These are phyloP conservation scores for Geotrichum aggregatum DNA, from an alignment of 1,139 yeast genomes.

Conservation along the genomic window DNA sequence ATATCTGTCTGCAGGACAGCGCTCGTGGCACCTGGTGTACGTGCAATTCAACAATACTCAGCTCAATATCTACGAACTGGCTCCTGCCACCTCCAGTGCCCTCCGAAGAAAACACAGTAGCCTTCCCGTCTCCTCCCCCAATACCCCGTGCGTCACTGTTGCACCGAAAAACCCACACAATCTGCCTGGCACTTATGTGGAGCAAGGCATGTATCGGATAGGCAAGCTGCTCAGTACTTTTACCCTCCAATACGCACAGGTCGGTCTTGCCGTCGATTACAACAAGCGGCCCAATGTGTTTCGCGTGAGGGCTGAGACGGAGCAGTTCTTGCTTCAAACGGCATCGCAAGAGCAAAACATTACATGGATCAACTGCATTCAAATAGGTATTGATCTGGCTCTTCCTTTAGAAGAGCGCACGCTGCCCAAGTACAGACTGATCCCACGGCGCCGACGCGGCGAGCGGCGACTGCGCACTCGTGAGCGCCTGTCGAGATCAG, in stretches of 20 bases:
- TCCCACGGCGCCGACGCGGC: conserved; percentile 35
- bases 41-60: conserved; percentile 59
- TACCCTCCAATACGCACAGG: conserved; percentile 63
- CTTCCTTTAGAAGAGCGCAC: conserved; percentile 43
- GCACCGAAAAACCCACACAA: conserved; percentile 12
- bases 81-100: conserved; percentile 1
- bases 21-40: conserved; percentile 52
- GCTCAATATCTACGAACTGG: conserved; percentile 44
- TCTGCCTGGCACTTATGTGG: conserved; percentile 8
- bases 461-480: neutral
- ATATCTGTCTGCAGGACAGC: conserved; percentile 39
- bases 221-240: conserved; percentile 37
- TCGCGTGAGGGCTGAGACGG: conserved; percentile 62
- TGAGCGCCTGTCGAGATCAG: no score
- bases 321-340: conserved; percentile 59
- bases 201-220: neutral
- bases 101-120: neutral
- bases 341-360: conserved; percentile 51
- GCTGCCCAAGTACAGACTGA: conserved; percentile 37
- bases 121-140: neutral
- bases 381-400: conserved; percentile 42
- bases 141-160: neutral
- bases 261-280: conserved; percentile 70
- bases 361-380: conserved; percentile 54
- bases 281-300: conserved; percentile 55